phyloP scores from a whole-genome alignment of 495 filamentous ascomycete species.

The Sabuloglossum arenarium region DNA sequence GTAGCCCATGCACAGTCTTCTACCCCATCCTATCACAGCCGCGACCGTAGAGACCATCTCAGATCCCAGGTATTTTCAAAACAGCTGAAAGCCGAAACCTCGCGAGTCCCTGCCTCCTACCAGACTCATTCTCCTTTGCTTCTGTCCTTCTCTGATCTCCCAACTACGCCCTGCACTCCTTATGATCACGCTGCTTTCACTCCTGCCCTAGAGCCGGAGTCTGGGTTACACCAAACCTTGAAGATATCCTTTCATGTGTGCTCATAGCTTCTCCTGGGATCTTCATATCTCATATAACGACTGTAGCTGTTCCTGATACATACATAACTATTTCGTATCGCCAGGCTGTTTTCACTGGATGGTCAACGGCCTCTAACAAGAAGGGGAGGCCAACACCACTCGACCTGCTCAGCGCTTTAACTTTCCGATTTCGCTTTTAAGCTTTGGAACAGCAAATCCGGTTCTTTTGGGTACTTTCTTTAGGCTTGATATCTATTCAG shows the following conservation, averaged over 20 bases:
- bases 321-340: not conserved
- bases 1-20: not conserved
- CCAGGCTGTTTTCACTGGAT: not conserved
- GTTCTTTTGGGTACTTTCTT: too few relatives aligned
- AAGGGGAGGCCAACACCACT: not conserved
- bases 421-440: not conserved
- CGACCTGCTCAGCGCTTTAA: not conserved
- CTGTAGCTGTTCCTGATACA: not conserved
- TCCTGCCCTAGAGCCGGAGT: not conserved
- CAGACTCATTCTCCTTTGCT: not conserved
- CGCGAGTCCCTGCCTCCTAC: not conserved
- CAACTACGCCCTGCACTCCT: too few relatives aligned
- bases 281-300: not conserved
- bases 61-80: not conserved
- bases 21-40: not conserved
- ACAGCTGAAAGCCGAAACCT: not conserved
- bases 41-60: not conserved
- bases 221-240: too few relatives aligned
- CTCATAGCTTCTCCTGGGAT: not conserved
- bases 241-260: too few relatives aligned
- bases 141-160: not conserved
- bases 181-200: too few relatives aligned
- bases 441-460: too few relatives aligned
- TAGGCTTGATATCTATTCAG: not conserved
- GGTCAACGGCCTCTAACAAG: not conserved